These are phyloP conservation scores for Bacidia gigantensis DNA, from an alignment of 495 filamentous ascomycete species.

Conservation along the genomic window DNA sequence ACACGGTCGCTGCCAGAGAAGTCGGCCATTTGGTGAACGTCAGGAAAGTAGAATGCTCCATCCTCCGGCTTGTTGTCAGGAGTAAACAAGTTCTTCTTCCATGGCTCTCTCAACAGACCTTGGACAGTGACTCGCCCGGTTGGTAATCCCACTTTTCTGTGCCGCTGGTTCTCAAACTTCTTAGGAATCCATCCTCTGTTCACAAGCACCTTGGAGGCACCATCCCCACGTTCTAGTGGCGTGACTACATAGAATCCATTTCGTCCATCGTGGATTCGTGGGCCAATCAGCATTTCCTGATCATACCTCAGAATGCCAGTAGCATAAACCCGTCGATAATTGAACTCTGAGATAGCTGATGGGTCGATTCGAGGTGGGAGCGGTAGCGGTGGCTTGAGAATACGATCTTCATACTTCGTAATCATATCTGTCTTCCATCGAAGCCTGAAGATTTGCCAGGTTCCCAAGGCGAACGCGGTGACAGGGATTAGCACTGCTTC, in stretches of 20 bases:
- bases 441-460: slow-evolving; percentile 92
- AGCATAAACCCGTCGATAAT: slow-evolving; percentile 76
- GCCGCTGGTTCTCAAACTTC: slow-evolving; percentile 48
- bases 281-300: slow-evolving; percentile 89
- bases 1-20: slow-evolving; percentile 73
- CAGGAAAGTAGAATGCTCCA: slow-evolving; percentile 86
- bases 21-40: slow-evolving; percentile 84
- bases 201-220: slow-evolving; percentile 59
- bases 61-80: slow-evolving; percentile 72
- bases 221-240: slow-evolving; percentile 59
- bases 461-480: slow-evolving; percentile 78
- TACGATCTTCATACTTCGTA: slow-evolving; percentile 76
- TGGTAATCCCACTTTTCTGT: slow-evolving; percentile 42
- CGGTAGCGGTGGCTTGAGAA: slow-evolving; percentile 74
- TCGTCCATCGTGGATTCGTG: slow-evolving; percentile 74
- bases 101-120: slow-evolving; percentile 75
- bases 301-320: slow-evolving; percentile 68
- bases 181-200: slow-evolving; percentile 83
- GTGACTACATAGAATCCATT: slow-evolving; percentile 86
- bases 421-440: slow-evolving; percentile 87
- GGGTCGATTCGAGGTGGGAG: slow-evolving; percentile 73
- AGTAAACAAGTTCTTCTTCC: slow-evolving; percentile 96
- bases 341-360: slow-evolving; percentile 68
- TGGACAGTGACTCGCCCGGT: slow-evolving; percentile 58
- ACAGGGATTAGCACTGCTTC: slow-evolving; percentile 71